phyloP scores from a whole-genome alignment of 371 early-diverging fungal species.

The Choanephora cucurbitarum region DNA sequence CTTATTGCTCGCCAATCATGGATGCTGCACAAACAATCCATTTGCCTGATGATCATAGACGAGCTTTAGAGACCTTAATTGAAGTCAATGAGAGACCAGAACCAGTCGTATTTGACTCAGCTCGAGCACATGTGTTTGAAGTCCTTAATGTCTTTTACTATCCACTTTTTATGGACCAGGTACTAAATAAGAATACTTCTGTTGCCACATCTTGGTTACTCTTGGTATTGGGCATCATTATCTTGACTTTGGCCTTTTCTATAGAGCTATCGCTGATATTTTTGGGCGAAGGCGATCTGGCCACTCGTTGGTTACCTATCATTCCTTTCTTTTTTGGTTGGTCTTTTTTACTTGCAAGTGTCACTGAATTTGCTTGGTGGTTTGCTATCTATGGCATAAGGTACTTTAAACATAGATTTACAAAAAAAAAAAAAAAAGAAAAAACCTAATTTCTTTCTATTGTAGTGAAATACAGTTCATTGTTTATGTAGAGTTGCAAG shows the following conservation, averaged over 20 bases:
- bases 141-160: slow-evolving; percentile 53
- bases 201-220: slow-evolving; percentile 22
- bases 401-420: slow-evolving; percentile 16
- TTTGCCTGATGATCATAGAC: slow-evolving; percentile 48
- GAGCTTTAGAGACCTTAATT: slow-evolving; percentile 41
- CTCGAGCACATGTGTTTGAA: slow-evolving; percentile 47
- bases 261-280: slow-evolving; percentile 46
- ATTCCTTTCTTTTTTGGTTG: slow-evolving; percentile 47
- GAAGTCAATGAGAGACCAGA: slow-evolving; percentile 48
- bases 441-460: background rate
- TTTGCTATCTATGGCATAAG: slow-evolving; percentile 39
- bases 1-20: slow-evolving; percentile 34
- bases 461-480: slow-evolving; percentile 42
- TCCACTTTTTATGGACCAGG: slow-evolving; percentile 45
- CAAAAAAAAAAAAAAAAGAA: no score
- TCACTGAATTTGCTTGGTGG: slow-evolving; percentile 52
- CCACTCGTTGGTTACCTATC: slow-evolving; percentile 38
- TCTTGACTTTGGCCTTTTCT: slow-evolving; percentile 40
- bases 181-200: slow-evolving; percentile 40
- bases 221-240: slow-evolving; percentile 26
- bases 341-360: slow-evolving; percentile 35
- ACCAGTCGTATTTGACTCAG: slow-evolving; percentile 51
- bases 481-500: slow-evolving; percentile 35
- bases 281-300: slow-evolving; percentile 25
- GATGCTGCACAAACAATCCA: slow-evolving; percentile 47